Base-by-base conservation (phyloP, 768 basidiomycete species). In the Clitopilus hobsonii region DNA sequence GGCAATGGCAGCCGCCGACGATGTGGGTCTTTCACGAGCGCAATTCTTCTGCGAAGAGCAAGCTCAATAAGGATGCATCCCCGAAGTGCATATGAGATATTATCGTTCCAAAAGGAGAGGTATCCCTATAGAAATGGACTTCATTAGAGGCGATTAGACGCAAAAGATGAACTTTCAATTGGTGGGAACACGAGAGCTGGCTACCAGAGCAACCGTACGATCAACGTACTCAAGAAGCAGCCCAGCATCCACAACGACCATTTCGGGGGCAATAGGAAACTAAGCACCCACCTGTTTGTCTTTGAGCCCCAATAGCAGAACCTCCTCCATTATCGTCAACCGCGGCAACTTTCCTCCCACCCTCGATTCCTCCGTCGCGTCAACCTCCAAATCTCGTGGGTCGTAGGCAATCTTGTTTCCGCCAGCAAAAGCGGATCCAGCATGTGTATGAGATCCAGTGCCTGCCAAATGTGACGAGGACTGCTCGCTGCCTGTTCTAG, bases 91-190 rank as follows among this genome's bases (percentile, higher is more conserved):
- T 99, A 99, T 0, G 94, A 97, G 61, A 99, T 99, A 73, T 98
- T 98, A 78, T 99, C 96, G 73, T 98, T 98, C 96, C 96, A 98
- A 68, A 98, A 98, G 1, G 94, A 96, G 32, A 98, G 84, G 70
- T 98, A 97, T 29, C 95, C 95, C 74, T 78, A 58, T 2, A 54
- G 56, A 54, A 51, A 52, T 24, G 56, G n/a, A 18, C 10, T 38
- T 30, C 6, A 28, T 45, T 49, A 54, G 26, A 54, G 22, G 18
- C 20, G 30, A 52, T 57, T 29, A 51, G 41, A 51, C 41, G 51
- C 23, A 27, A 16, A 29, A 53, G 23, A 57, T 11, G 20, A 58
- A 55, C 54, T 52, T 47, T 53, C 25, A 53, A 38, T 38, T 48
- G 52, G 48, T 38, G 51, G 50, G 29, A 56, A 54, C 11, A 54